These are phyloP conservation scores for Trichosporon faecale DNA, from an alignment of 1,284 basidiomycete species.

Conservation along the genomic window DNA sequence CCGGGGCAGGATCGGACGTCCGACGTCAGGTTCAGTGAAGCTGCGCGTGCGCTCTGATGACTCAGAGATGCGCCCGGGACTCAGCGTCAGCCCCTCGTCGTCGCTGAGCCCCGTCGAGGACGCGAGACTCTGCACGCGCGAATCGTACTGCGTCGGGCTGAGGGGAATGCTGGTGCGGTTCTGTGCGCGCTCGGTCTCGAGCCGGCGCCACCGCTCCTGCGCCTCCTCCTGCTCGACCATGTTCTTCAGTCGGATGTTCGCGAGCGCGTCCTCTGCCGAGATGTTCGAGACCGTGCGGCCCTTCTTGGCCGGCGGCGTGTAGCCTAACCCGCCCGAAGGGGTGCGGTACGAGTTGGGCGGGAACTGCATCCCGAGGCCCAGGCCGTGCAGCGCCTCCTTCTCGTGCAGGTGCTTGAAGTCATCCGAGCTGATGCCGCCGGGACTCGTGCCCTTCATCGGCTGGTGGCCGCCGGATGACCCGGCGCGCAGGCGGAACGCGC, in stretches of 20 bases:
- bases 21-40: neutral
- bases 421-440: slow-evolving; percentile 3
- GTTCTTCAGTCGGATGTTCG: slow-evolving; percentile 28
- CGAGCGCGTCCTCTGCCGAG: slow-evolving; percentile 30
- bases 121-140: neutral
- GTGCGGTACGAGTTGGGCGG: slow-evolving; percentile 23
- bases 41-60: neutral
- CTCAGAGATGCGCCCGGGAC: neutral
- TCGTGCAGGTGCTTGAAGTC: slow-evolving; percentile 9
- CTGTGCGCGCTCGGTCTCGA: slow-evolving; percentile 14
- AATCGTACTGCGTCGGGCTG: neutral
- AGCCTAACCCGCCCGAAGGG: slow-evolving; percentile 22
- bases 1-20: neutral
- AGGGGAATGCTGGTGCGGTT: neutral
- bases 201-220: slow-evolving; percentile 35
- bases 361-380: slow-evolving; percentile 14
- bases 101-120: slow-evolving; percentile 5
- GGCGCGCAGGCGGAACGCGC: slow-evolving; percentile 20
- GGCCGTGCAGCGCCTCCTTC: slow-evolving; percentile 18
- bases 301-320: slow-evolving; percentile 18
- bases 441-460: slow-evolving; percentile 4
- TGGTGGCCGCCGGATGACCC: neutral
- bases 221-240: slow-evolving; percentile 33
- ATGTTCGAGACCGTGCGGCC: slow-evolving; percentile 24
- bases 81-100: neutral